Evolutionary conservation across 2,329 filamentous ascomycete genomes (phyloP).

Genomic region (Trichoderma lentiforme): DNA sequence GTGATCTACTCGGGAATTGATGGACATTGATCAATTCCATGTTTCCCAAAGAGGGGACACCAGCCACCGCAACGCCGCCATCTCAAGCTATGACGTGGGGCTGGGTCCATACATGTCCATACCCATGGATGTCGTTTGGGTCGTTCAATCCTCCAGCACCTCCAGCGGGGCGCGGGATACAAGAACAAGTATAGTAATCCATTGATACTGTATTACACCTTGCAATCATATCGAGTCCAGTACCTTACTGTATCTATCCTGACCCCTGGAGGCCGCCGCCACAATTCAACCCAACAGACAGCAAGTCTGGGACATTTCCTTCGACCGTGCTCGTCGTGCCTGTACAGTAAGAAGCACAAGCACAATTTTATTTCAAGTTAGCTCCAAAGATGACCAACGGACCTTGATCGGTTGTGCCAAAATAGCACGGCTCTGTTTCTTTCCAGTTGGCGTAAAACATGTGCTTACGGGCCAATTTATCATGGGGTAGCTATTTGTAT

Average conservation of each 20-base stretch:
- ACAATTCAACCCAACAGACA: not conserved
- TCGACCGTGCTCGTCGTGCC: not conserved
- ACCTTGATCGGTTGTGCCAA: not conserved
- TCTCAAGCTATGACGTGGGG: not conserved
- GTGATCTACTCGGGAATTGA: not conserved
- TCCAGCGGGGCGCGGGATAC: not conserved
- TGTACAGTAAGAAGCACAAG: not conserved
- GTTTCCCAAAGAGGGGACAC: not conserved
- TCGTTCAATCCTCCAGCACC: not conserved
- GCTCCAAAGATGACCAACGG: not conserved
- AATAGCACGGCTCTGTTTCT: conserved; percentile 1
- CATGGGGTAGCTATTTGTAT: not conserved
- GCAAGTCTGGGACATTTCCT: not conserved
- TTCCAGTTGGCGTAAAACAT: not conserved
- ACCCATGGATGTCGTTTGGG: not conserved
- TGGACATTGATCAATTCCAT: not conserved
- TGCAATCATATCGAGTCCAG: not conserved
- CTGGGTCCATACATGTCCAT: not conserved
- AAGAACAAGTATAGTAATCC: not conserved
- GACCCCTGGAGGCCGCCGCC: not conserved
- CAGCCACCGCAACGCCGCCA: not conserved
- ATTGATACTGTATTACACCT: not conserved
- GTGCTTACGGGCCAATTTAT: not conserved
- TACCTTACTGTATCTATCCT: not conserved
- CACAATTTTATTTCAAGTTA: not conserved